Percentiles rank a stretch among this genome's conserved stretches.
Evolutionary conservation across 2,329 filamentous ascomycete genomes (phyloP).

Genomic region (Pestalotiopsis sp.): DNA sequence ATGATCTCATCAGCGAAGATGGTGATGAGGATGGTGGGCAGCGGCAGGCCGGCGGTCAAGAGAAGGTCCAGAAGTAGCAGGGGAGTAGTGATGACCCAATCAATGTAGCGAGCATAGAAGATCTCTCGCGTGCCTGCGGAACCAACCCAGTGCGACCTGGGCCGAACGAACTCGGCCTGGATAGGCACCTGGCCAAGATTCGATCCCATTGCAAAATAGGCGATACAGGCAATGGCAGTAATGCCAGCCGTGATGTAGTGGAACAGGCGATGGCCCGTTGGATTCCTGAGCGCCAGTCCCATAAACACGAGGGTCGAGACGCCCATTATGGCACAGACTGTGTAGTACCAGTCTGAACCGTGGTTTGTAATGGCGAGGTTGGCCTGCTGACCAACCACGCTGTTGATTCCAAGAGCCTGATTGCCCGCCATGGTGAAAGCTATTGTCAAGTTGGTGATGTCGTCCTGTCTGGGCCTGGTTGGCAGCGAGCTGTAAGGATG

Average conservation of each 20-base stretch:
- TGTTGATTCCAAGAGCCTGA: constrained; percentile 48
- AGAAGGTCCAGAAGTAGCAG: constrained; percentile 65
- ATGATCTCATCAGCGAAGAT: constrained; percentile 67
- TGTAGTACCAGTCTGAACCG: constrained; percentile 66
- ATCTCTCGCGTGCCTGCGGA: constrained; percentile 60
- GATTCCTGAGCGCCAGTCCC: constrained; percentile 53
- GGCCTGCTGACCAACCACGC: constrained; percentile 48
- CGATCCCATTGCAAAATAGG: constrained; percentile 70
- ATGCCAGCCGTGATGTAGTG: constrained; percentile 66
- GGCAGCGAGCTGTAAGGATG: not conserved
- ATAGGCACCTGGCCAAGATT: constrained; percentile 67
- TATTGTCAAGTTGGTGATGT: not conserved
- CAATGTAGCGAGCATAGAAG: constrained; percentile 69
- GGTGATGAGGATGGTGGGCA: constrained; percentile 64
- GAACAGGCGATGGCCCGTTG: constrained; percentile 59
- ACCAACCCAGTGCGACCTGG: constrained; percentile 43
- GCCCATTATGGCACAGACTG: constrained; percentile 63
- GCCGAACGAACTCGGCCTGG: constrained; percentile 57
- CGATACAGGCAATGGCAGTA: constrained; percentile 60
- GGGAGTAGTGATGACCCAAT: constrained; percentile 66
- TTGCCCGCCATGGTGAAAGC: constrained; percentile 38
- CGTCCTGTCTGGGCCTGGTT: too few relatives aligned
- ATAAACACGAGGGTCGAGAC: constrained; percentile 56
- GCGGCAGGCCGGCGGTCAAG: constrained; percentile 66
- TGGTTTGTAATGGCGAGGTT: constrained; percentile 61